Conservation (phyloP, 1,284 basidiomycete genomes). For the Marasmius tenuissimus region DNA sequence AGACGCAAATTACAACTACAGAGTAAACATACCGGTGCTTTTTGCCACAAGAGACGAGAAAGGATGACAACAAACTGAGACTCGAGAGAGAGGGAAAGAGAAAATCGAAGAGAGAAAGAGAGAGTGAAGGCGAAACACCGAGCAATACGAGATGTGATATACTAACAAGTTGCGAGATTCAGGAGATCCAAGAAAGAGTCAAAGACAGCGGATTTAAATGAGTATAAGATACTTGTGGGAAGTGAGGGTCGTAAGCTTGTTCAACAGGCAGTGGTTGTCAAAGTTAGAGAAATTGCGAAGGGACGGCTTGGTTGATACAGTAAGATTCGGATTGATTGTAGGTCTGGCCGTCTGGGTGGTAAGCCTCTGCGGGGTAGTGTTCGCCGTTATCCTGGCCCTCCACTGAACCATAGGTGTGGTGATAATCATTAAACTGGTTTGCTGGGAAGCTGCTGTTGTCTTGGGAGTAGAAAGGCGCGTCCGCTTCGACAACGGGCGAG, state of each 20-base stretch:
- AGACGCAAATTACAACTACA: not conserved
- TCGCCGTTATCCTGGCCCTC: not conserved
- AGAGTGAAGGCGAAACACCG: not conserved
- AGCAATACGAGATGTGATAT: not conserved
- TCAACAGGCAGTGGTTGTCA: not conserved
- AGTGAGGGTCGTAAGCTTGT: not conserved
- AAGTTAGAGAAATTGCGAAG: not conserved
- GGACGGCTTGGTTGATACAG: not conserved
- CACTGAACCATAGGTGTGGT: not conserved
- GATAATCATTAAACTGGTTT: not conserved
- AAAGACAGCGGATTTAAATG: not conserved
- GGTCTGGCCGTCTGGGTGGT: not conserved
- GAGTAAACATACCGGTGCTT: not conserved
- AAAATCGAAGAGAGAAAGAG: not conserved
- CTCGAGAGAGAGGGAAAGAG: not conserved
- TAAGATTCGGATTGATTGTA: not conserved
- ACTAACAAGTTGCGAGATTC: not conserved
- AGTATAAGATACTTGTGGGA: not conserved
- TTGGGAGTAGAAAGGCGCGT: not conserved
- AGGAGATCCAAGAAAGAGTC: not conserved
- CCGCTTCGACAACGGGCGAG: not conserved
- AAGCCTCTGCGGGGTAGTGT: not conserved
- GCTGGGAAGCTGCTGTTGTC: not conserved
- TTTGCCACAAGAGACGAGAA: conserved; percentile 1
- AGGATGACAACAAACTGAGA: not conserved